These are phyloP conservation scores for Colletotrichum sp. DNA, from an alignment of 2,329 filamentous ascomycete genomes.

Conservation along the genomic window DNA sequence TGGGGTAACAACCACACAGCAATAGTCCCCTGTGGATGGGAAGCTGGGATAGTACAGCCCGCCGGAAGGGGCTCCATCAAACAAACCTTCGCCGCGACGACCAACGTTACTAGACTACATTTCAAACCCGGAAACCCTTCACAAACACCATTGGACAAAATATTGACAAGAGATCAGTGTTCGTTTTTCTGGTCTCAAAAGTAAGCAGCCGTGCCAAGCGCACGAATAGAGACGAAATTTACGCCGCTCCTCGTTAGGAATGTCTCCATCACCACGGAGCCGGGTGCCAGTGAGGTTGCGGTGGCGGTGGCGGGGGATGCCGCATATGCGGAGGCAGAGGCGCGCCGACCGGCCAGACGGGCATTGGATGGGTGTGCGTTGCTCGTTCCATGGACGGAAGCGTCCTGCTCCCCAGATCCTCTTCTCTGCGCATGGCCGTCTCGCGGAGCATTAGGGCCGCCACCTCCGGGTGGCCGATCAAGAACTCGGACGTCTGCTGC, in stretches of 20 bases:
- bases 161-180: background rate
- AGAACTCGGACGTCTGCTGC: constrained; percentile 45
- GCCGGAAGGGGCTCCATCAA: background rate
- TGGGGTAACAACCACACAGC: background rate
- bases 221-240: background rate
- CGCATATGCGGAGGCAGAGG: constrained; percentile 16
- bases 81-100: background rate
- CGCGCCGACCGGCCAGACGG: constrained; percentile 1
- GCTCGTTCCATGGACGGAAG: constrained; percentile 50
- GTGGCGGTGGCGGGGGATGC: constrained; percentile 9
- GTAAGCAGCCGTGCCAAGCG: background rate
- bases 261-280: background rate
- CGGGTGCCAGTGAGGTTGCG: constrained; percentile 13
- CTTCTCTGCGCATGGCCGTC: constrained; percentile 47
- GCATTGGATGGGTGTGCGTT: background rate
- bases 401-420: constrained; percentile 35
- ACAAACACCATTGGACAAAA: background rate
- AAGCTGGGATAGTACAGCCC: background rate
- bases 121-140: background rate
- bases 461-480: constrained; percentile 49
- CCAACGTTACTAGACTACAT: background rate
- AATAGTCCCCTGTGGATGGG: background rate
- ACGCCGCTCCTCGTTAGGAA: background rate
- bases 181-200: background rate
- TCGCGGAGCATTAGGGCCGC: constrained; percentile 51